Evolutionary conservation across 2,329 filamentous ascomycete species (phyloP).

Genomic region (Ascochyta koolunga): DNA sequence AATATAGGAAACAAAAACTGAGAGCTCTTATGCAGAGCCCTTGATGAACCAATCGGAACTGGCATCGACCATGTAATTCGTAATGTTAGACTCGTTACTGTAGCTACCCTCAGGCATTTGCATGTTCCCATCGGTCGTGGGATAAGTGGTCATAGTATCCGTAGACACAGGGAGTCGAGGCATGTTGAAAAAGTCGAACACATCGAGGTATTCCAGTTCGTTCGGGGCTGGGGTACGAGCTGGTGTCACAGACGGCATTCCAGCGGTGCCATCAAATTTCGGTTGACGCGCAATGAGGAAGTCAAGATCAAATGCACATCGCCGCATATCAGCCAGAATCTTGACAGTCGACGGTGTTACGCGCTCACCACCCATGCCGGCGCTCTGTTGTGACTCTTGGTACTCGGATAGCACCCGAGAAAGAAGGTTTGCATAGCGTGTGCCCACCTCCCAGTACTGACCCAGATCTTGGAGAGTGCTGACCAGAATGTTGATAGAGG

Average conservation of each 20-base stretch:
- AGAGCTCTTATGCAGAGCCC: constrained; percentile 19
- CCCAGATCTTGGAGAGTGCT: constrained; percentile 82
- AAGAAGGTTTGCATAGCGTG: constrained; percentile 78
- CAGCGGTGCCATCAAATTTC: constrained; percentile 39
- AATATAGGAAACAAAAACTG: neutral
- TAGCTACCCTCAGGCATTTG: constrained; percentile 33
- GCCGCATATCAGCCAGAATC: constrained; percentile 88
- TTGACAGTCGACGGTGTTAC: constrained; percentile 82
- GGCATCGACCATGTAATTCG: constrained; percentile 76
- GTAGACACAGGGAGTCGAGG: constrained; percentile 67
- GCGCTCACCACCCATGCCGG: constrained; percentile 67
- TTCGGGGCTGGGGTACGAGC: constrained; percentile 75
- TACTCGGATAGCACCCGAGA: constrained; percentile 87
- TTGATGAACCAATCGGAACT: constrained; percentile 74
- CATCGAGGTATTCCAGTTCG: constrained; percentile 87
- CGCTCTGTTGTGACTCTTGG: constrained; percentile 71
- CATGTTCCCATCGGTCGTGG: constrained; percentile 36
- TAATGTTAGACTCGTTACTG: constrained; percentile 75
- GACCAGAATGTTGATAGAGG: constrained; percentile 81
- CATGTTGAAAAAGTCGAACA: constrained; percentile 95
- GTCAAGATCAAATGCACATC: constrained; percentile 88
- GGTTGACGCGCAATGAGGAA: constrained; percentile 87
- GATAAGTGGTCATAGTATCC: constrained; percentile 38
- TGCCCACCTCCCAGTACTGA: constrained; percentile 82
- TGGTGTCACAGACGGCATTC: constrained; percentile 56